A percentile compares a stretch with the other conserved stretches of the same genome.
phyloP scores from a whole-genome alignment of 2,329 filamentous ascomycete genomes.

The Reticulascus tulasneorum region DNA sequence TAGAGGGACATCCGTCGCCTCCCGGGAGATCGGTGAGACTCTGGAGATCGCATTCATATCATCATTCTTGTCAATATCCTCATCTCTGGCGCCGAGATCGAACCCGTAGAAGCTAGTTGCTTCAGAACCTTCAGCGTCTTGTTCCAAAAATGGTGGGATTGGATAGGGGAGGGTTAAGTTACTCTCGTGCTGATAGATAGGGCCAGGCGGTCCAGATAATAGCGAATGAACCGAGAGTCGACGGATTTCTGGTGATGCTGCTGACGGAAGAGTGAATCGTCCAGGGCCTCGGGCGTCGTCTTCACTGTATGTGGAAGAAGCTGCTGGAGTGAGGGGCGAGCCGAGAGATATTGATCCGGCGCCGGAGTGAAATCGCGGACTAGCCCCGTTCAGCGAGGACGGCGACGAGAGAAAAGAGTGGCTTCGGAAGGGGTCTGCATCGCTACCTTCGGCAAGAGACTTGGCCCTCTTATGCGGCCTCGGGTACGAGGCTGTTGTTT shows the following conservation, averaged over 20 bases:
- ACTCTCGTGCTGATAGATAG: slow-evolving; percentile 13
- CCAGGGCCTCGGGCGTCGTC: slow-evolving; percentile 25
- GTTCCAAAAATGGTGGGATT: slow-evolving; percentile 18
- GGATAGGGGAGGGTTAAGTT: slow-evolving; percentile 17
- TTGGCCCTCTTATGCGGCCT: slow-evolving; percentile 9
- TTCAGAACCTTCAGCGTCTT: slow-evolving; percentile 13
- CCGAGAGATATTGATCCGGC: slow-evolving; percentile 22
- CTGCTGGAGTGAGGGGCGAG: slow-evolving; percentile 35
- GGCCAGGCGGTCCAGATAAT: slow-evolving; percentile 47
- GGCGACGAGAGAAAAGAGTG: slow-evolving; percentile 5
- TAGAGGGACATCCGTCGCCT: neutral
- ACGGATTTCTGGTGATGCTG: slow-evolving; percentile 20
- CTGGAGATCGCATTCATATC: slow-evolving; percentile 62
- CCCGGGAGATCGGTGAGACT: slow-evolving; percentile 2
- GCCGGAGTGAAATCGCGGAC: slow-evolving; percentile 18
- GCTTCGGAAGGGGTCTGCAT: neutral
- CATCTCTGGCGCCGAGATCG: slow-evolving; percentile 66
- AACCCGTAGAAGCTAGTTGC: slow-evolving; percentile 59
- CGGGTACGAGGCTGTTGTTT: neutral
- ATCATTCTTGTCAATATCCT: slow-evolving; percentile 68
- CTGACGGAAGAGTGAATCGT: slow-evolving; percentile 16
- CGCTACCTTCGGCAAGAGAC: slow-evolving; percentile 6
- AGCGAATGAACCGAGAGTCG: slow-evolving; percentile 64
- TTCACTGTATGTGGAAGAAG: slow-evolving; percentile 34
- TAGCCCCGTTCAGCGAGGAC: slow-evolving; percentile 3